Percentiles rank a stretch among this genome's conserved stretches.
Conservation (phyloP, 2,329 filamentous ascomycete species). For the Plenodomus biglobosus region DNA sequence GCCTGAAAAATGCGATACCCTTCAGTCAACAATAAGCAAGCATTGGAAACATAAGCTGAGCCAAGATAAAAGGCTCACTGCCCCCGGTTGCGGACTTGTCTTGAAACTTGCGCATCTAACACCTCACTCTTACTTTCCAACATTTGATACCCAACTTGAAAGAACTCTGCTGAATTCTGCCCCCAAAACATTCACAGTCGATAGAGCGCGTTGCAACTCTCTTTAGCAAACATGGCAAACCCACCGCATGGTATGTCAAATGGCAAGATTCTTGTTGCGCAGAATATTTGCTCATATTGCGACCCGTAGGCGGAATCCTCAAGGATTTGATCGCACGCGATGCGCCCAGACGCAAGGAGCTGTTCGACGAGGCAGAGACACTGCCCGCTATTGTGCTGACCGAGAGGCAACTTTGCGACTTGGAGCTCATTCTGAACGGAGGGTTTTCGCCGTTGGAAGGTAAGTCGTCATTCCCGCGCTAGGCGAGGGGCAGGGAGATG, state of each 20-base stretch:
- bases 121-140: not conserved
- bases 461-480: constrained; percentile 50
- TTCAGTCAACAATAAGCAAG: constrained; percentile 13
- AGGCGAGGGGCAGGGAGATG: constrained; percentile 7
- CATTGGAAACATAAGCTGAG: constrained; percentile 1
- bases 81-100: not conserved
- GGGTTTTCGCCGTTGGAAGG: constrained; percentile 98
- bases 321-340: constrained; percentile 98
- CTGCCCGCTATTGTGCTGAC: constrained; percentile 82
- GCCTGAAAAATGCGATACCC: constrained; percentile 9
- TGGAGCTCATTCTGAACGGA: constrained; percentile 95
- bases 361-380: constrained; percentile 79
- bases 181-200: not conserved
- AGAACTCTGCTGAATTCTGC: not conserved
- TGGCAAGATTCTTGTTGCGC: not conserved
- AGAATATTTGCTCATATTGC: constrained; percentile 19
- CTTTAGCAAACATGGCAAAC: constrained; percentile 50
- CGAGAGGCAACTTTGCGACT: constrained; percentile 95
- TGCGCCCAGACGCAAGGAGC: constrained; percentile 76
- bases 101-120: not conserved
- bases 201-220: not conserved
- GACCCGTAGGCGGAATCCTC: constrained; percentile 73
- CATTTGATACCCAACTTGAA: not conserved
- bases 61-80: constrained; percentile 13
- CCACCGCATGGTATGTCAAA: constrained; percentile 51